These are phyloP conservation scores for Funneliformis caledonium DNA, from an alignment of 371 early-diverging fungal species.

Conservation along the genomic window DNA sequence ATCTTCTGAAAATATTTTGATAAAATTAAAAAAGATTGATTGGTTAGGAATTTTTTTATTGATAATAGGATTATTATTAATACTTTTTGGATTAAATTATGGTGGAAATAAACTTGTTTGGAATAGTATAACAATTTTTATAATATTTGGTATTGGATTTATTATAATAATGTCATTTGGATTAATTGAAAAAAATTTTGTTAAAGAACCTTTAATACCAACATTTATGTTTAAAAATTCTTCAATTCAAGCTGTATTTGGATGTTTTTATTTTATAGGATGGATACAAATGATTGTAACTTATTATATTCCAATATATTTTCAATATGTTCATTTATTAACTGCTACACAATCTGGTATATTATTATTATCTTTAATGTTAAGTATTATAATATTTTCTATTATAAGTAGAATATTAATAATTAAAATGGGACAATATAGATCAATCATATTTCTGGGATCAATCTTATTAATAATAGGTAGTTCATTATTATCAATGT, in stretches of 20 bases:
- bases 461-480: conserved; percentile 52
- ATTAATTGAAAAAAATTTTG: conserved; percentile 53
- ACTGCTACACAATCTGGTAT: conserved; percentile 65
- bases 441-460: conserved; percentile 51
- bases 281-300: conserved; percentile 70
- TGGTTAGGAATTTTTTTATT: conserved; percentile 32
- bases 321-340: conserved; percentile 52
- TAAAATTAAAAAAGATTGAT: conserved; percentile 23
- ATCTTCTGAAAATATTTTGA: not conserved
- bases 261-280: conserved; percentile 65
- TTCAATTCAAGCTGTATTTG: conserved; percentile 53
- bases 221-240: conserved; percentile 52
- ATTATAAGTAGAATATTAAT: conserved; percentile 47
- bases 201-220: conserved; percentile 64
- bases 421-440: conserved; percentile 45
- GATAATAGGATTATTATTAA: not conserved
- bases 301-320: conserved; percentile 73
- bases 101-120: conserved; percentile 16
- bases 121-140: conserved; percentile 10
- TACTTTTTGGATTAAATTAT: conserved; percentile 12
- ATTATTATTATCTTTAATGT: conserved; percentile 67
- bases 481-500: conserved; percentile 55
- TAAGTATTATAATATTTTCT: conserved; percentile 47
- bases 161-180: not conserved
- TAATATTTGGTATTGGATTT: not conserved